Base-by-base conservation (phyloP, 139 green algal genomes). In the Tetradesmus lagerheimii region DNA sequence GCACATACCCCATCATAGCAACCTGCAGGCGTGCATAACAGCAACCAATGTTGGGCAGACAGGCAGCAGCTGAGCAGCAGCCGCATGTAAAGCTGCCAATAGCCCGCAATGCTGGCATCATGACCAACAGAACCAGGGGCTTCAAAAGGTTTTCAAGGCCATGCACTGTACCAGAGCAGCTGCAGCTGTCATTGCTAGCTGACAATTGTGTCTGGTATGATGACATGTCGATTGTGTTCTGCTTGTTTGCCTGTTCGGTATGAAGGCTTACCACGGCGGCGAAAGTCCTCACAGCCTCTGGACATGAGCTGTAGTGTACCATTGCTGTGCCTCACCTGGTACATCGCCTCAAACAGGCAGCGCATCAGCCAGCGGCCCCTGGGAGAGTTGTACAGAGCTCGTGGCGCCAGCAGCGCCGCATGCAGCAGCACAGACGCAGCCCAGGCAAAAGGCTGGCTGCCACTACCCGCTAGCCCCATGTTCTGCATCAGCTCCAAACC, bases 401-500 rank as follows among this genome's bases (percentile, higher is more conserved):
- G 43, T 2, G 80, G 80, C 20, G 80, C 47, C 29, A 86, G 80
- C n/a, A 86, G 23, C 12, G 37, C 43, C 47, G 43, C 45, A 74
- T 86, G 80, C 27, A 86, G 45, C 80, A 86, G 29, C 12, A n/a
- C 11, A 16, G 43, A n/a, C 3, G 45, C 80, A n/a, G 34, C 25
- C 45, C 43, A 11, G 27, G 80, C 45, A 31, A 86, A 62, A 2
- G 45, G 43, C 29, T 43, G 45, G 8, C 45, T 41, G 27, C 34
- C 29, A 20, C 80, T 50, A 15, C 80, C 80, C 4, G 80, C 80
- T 27, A 86, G 29, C 2, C 80, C 80, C 80, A 86, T 39, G 80
- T 86, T 86, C 80, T 86, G 80, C 29, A 84, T 43, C 57, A 71
- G 57, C 57, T 71, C 57, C 57, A 71, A 31, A 4, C 57, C 57